Conservation (phyloP, 2,329 filamentous ascomycete species). For the Ophiostoma tasmaniense region DNA sequence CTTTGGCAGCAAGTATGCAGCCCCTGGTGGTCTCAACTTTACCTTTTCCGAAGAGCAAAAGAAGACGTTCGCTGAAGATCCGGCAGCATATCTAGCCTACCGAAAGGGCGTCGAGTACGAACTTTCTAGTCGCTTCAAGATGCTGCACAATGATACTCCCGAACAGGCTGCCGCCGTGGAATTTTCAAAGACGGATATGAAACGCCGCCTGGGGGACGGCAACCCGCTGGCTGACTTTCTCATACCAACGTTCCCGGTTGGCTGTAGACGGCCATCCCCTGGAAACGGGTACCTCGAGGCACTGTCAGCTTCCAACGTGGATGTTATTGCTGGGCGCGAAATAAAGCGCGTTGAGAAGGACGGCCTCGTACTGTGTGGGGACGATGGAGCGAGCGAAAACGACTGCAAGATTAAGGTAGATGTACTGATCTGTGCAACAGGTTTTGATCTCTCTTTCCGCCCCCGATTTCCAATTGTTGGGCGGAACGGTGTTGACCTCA, state of each 20-base stretch:
- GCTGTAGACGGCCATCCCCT: constrained; percentile 35
- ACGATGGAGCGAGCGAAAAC: constrained; percentile 22
- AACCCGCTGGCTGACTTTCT: constrained; percentile 14
- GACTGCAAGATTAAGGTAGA: constrained; percentile 24
- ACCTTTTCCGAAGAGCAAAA: constrained; percentile 34
- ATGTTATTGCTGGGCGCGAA: constrained; percentile 29
- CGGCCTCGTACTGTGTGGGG: constrained; percentile 24
- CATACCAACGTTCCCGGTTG: constrained; percentile 27
- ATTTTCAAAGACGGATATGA: constrained; percentile 16
- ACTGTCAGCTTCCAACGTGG: constrained; percentile 36
- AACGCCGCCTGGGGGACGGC: constrained; percentile 16
- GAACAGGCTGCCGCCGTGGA: constrained; percentile 15
- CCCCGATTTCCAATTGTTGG: constrained; percentile 28
- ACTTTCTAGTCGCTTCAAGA: constrained; percentile 44
- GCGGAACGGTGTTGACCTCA: constrained; percentile 13
- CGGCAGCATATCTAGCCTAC: constrained; percentile 44
- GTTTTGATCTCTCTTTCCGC: constrained; percentile 28
- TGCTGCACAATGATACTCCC: constrained; percentile 23
- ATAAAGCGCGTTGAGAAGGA: constrained; percentile 31
- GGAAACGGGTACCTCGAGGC: constrained; percentile 36
- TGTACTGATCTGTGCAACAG: constrained; percentile 31
- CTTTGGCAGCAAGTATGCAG: constrained; percentile 29
- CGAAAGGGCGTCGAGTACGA: constrained; percentile 40
- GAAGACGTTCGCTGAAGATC: constrained; percentile 41
- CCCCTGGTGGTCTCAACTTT: neutral